phyloP scores from a whole-genome alignment of 345 rosid genomes.

The Gynandropsis gynandra region DNA sequence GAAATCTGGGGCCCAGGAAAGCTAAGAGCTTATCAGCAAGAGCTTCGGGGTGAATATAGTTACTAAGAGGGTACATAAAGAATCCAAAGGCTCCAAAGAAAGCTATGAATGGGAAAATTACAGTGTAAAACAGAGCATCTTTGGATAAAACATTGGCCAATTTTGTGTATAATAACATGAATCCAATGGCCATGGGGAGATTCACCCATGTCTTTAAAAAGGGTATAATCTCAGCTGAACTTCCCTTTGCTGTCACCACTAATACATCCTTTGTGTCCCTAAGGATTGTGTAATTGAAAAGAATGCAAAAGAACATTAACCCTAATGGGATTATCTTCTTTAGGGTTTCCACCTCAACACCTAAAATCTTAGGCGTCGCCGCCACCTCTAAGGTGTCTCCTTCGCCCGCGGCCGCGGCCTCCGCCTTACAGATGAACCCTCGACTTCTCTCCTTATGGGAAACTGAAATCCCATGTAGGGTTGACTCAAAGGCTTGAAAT shows the following conservation, averaged over 20 bases:
- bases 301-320: slow-evolving; percentile 91
- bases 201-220: slow-evolving; percentile 97
- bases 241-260: slow-evolving; percentile 94
- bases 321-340: slow-evolving; percentile 92
- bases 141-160: slow-evolving; percentile 75
- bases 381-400: slow-evolving; percentile 11
- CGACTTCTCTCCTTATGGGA: slow-evolving; percentile 35
- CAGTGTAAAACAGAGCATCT: slow-evolving; percentile 75
- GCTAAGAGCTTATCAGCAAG: slow-evolving; percentile 78
- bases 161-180: slow-evolving; percentile 78
- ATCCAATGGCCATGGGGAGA: slow-evolving; percentile 96
- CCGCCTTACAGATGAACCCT: slow-evolving; percentile 67
- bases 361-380: slow-evolving; percentile 57
- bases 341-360: slow-evolving; percentile 56
- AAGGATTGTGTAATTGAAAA: slow-evolving; percentile 86
- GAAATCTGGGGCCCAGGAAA: slow-evolving; percentile 76
- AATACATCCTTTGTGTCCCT: slow-evolving; percentile 95
- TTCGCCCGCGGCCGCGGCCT: slow-evolving; percentile 65
- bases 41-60: slow-evolving; percentile 71
- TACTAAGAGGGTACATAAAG: slow-evolving; percentile 86
- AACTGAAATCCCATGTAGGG: slow-evolving; percentile 34
- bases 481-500: slow-evolving; percentile 38
- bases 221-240: slow-evolving; percentile 96
- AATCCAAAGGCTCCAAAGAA: slow-evolving; percentile 96
- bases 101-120: slow-evolving; percentile 79